Base-by-base conservation (phyloP, 768 basidiomycete genomes). In the Lepiota brunneoincarnata region DNA sequence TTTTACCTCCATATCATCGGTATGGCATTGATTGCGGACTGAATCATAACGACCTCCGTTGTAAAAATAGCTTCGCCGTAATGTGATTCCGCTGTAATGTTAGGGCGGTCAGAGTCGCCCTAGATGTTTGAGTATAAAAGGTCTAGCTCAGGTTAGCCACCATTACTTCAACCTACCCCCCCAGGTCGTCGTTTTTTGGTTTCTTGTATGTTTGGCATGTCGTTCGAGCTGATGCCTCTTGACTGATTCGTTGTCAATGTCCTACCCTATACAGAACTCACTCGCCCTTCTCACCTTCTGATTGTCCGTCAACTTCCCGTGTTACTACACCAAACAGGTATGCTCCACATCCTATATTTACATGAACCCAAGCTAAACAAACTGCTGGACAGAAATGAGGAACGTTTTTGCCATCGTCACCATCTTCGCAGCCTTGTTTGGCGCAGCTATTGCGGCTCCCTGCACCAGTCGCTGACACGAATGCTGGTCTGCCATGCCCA, bases 371-470 rank as follows among this genome's bases (percentile, higher is more conserved):
- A 3, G 38, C 38, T 39, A 5, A 17, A 18, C 20, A 28, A 34
- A 20, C 17, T 47, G n/a, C 15, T 47, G 7, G 39, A 21, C 10
- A 51, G 50, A 51, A 35, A 52, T 54, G 52, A 54, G 46, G 52
- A 28, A 34, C 34, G 17, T 26, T 12, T 34, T 45, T 38, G 35
- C 52, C 14, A 28, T 38, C 35, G 31, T 37, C 44, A 31, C 44
- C 14, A 4, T 46, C 36, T 26, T 54, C 37, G 44, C 52, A 18
- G 43, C 23, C 15, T 46, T 54, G 23, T 20, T 47, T 21, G 44
- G 36, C 20, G 21, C 44, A 5, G 43, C 36, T 23, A 39, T 45
- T 12, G 52, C 52, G 15, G 36, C 35, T 17, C 31, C n/a, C 31
- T 9, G 31, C 31, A 4, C 31, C 31, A 4, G 31, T 10, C 7